phyloP scores from a whole-genome alignment of 177 flowering plant species.

The Telopea speciosissima region DNA sequence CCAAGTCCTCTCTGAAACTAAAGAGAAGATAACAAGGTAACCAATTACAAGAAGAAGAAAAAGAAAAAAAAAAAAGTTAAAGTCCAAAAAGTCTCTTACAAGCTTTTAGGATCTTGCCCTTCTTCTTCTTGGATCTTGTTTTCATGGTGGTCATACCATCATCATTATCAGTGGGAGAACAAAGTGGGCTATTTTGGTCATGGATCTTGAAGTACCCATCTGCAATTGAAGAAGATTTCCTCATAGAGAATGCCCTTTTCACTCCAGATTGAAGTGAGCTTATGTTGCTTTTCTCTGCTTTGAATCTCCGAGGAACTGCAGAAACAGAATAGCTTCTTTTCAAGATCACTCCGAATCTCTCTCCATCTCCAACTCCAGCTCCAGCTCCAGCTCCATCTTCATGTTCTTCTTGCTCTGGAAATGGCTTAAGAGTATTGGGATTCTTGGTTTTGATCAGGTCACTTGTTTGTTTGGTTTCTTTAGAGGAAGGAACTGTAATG shows the following conservation, averaged over 20 bases:
- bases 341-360: conserved; percentile 29
- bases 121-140: conserved; percentile 27
- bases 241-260: conserved; percentile 51
- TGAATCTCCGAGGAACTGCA: conserved; percentile 25
- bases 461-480: conserved; percentile 1
- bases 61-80: conserved; percentile 4
- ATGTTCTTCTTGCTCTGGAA: conserved; percentile 12
- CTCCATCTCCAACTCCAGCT: conserved; percentile 21
- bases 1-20: too few relatives aligned
- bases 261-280: conserved; percentile 25
- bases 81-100: conserved; percentile 57
- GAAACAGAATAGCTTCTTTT: conserved; percentile 40
- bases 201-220: conserved; percentile 65
- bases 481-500: conserved; percentile 7
- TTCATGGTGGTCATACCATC: conserved; percentile 5
- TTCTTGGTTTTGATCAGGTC: background rate
- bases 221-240: conserved; percentile 52
- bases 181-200: conserved; percentile 35
- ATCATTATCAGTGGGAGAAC: conserved; percentile 26
- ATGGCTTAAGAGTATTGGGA: conserved; percentile 1
- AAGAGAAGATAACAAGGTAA: too few relatives aligned
- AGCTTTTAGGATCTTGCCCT: conserved; percentile 44
- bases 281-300: conserved; percentile 12
- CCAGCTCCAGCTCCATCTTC: conserved; percentile 23
- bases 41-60: too few relatives aligned